Base-by-base conservation (phyloP, 257 asterid species). In the Fraxinus americana region DNA sequence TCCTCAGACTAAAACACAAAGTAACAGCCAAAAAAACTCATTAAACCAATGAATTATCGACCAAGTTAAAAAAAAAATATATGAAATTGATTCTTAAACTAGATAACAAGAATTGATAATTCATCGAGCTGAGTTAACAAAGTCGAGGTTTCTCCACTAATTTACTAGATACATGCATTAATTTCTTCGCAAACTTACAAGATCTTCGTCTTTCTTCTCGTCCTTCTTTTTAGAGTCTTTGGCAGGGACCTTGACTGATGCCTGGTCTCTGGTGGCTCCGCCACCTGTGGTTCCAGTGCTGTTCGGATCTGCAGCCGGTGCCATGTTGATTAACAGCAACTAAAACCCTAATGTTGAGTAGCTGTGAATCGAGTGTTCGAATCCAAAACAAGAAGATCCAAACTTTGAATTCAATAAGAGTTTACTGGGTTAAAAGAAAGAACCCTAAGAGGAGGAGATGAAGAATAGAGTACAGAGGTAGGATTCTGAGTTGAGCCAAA, bases 121-220 rank as follows among this genome's bases (percentile, higher is more conserved):
- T 57, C 73, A 16, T 19, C 25, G 23, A 52, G 63, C 63, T 52
- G 19, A 45, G 23, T 52, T 52, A 52, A 19, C 25, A 54, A 19
- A 54, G 7, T 54, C 5, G n/a, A 54, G 27, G 65, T 6, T n/a
- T 52, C 1, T 35, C 12, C 13, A 5, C 75, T 43, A 45, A 12
- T 50, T 29, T 71, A 71, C 61, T 11, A 21, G 23, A 41, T 71
- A 43, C 13, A 71, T 12, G 17, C 67, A 2, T 72, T 45, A 75
- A 23, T 8, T 43, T 65, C 14, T 27, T 34, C 14, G 73, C 75
- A 73, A 71, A 84, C 98, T 86, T 81, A 95, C 99, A 27, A 93
- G 99, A 91, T 95, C 98, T 81, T 95, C 98, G 48, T 95, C 99
- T 57, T 93, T 91, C 87, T 92, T 90, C 10, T 94, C 98, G n/a